phyloP scores from a whole-genome alignment of 371 early-diverging fungal species.

The Syncephalis plumigaleata region DNA sequence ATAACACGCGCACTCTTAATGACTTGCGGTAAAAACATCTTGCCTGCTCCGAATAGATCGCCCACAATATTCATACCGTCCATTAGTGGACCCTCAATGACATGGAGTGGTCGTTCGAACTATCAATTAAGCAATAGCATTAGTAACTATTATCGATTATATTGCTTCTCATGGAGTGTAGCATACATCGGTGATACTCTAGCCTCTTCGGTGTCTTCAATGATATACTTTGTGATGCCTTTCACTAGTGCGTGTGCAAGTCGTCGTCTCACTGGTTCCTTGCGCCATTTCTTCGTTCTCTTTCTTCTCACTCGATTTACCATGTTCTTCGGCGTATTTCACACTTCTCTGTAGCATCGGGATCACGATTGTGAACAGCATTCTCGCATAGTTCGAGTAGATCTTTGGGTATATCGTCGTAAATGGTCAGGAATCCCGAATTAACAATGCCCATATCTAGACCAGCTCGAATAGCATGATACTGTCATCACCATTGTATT shows the following conservation, averaged over 20 bases:
- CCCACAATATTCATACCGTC: slow-evolving; percentile 84
- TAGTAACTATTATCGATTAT: too few relatives aligned
- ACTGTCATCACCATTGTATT: slow-evolving; percentile 11
- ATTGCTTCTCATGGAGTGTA: neutral
- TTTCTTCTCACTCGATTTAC: slow-evolving; percentile 50
- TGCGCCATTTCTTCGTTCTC: slow-evolving; percentile 75
- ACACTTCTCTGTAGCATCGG: slow-evolving; percentile 82
- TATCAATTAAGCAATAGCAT: slow-evolving; percentile 1
- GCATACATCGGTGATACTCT: slow-evolving; percentile 13
- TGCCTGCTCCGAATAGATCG: slow-evolving; percentile 77
- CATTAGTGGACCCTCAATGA: slow-evolving; percentile 93
- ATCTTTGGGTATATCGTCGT: slow-evolving; percentile 87
- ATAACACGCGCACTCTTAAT: slow-evolving; percentile 70
- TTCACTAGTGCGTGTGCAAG: slow-evolving; percentile 72
- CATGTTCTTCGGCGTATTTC: slow-evolving; percentile 67
- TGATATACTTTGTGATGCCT: slow-evolving; percentile 77
- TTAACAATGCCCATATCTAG: slow-evolving; percentile 97
- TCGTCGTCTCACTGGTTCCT: slow-evolving; percentile 48
- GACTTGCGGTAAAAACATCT: slow-evolving; percentile 95
- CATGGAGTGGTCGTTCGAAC: slow-evolving; percentile 75
- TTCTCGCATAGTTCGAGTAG: slow-evolving; percentile 76
- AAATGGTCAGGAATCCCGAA: slow-evolving; percentile 82
- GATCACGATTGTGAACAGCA: slow-evolving; percentile 78
- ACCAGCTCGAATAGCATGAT: slow-evolving; percentile 76
- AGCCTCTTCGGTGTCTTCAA: slow-evolving; percentile 89